Conservation (phyloP, 225 moss, liverwort and hornwort genomes). For the Physcomitrellopsis africana region DNA sequence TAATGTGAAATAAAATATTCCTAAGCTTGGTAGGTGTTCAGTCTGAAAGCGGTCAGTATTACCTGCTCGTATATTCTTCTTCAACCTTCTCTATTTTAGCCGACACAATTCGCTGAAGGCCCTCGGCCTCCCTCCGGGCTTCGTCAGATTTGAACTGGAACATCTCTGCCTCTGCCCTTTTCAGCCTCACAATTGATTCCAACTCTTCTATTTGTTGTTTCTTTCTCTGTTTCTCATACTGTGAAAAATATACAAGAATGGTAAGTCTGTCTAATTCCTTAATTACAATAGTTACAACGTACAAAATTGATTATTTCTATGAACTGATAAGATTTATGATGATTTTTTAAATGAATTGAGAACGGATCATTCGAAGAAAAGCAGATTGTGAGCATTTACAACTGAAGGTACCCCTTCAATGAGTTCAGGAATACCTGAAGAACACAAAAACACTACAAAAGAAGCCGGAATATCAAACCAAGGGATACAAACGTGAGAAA, state of each 20-base stretch:
- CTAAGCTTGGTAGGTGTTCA: constrained; percentile 7
- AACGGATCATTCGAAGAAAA: not conserved
- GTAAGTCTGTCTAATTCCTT: constrained; percentile 7
- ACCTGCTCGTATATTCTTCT: constrained; percentile 80
- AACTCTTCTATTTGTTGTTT: constrained; percentile 76
- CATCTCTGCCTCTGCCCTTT: constrained; percentile 74
- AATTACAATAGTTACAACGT: not conserved
- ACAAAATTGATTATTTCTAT: not conserved
- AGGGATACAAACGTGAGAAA: not conserved
- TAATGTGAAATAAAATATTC: constrained; percentile 10
- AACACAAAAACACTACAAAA: not conserved
- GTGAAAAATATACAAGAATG: constrained; percentile 21
- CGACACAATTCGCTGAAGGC: constrained; percentile 69
- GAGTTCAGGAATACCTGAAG: not conserved
- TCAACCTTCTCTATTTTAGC: constrained; percentile 75
- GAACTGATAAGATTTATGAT: not conserved
- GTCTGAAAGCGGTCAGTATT: constrained; percentile 23
- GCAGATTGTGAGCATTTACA: not conserved
- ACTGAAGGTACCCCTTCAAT: not conserved
- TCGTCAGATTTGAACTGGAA: constrained; percentile 75
- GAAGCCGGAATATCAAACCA: not conserved
- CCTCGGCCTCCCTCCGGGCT: constrained; percentile 72
- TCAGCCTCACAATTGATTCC: constrained; percentile 68
- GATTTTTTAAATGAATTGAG: not conserved
- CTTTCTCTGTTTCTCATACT: constrained; percentile 68